These are phyloP conservation scores for Chloromonas sp. DNA, from an alignment of 163 green algal genomes.

Conservation along the genomic window DNA sequence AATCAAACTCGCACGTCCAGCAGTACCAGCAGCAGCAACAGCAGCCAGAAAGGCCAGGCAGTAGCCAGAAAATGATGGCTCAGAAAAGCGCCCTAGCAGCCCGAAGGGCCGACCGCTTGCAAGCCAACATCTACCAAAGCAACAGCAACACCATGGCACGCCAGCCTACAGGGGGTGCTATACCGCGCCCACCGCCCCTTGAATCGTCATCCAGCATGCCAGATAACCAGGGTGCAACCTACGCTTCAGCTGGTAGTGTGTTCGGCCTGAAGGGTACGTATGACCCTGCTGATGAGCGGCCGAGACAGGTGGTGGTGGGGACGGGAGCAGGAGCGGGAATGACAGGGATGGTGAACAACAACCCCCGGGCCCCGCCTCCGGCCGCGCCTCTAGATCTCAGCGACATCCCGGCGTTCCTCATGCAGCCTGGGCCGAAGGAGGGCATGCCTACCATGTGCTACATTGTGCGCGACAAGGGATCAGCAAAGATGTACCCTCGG, in stretches of 20 bases:
- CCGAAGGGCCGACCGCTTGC: slow-evolving; percentile 14
- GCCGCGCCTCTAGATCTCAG: slow-evolving; percentile 15
- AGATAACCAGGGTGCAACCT: too few relatives aligned
- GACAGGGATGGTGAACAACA: too few relatives aligned
- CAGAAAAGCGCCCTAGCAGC: slow-evolving; percentile 8
- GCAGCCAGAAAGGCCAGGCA: background rate
- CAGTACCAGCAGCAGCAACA: background rate
- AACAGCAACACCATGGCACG: slow-evolving; percentile 8
- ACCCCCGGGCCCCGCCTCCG: background rate
- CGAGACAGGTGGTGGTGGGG: background rate
- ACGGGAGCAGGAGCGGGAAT: background rate
- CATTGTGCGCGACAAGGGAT: slow-evolving; percentile 64
- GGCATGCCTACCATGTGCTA: slow-evolving; percentile 62
- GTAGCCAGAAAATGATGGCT: background rate
- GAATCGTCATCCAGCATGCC: too few relatives aligned
- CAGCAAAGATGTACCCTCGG: slow-evolving; percentile 57
- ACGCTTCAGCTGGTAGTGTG: background rate
- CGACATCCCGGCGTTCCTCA: slow-evolving; percentile 43
- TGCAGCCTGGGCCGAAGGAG: slow-evolving; percentile 43
- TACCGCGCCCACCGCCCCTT: background rate
- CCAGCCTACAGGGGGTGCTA: background rate
- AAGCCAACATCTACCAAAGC: slow-evolving; percentile 15
- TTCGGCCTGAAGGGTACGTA: slow-evolving; percentile 22
- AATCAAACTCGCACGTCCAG: background rate
- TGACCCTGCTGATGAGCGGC: slow-evolving; percentile 25